phyloP scores from a whole-genome alignment of 371 early-diverging fungal genomes.

The Parasitella parasitica region DNA sequence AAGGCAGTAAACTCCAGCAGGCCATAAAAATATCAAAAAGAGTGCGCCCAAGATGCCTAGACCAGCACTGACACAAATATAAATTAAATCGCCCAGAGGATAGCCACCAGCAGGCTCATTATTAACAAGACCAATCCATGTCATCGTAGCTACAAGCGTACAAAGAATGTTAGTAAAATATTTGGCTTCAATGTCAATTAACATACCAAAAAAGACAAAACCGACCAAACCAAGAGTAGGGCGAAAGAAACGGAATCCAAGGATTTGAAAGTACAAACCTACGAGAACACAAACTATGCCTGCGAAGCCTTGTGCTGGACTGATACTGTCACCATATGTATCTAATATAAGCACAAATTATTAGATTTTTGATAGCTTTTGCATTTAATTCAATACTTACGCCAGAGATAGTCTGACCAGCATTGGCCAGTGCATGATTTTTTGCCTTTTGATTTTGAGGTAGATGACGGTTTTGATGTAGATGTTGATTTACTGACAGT shows the following conservation, averaged over 20 bases:
- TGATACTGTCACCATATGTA: constrained; percentile 45
- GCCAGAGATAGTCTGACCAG: constrained; percentile 47
- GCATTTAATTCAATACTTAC: constrained; percentile 14
- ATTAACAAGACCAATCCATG: constrained; percentile 51
- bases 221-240: constrained; percentile 46
- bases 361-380: too few species aligned
- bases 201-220: constrained; percentile 50
- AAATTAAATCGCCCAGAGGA: constrained; percentile 38
- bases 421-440: constrained; percentile 30
- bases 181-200: not conserved
- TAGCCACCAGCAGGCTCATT: constrained; percentile 46
- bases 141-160: constrained; percentile 39
- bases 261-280: constrained; percentile 41
- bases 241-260: constrained; percentile 45
- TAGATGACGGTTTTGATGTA: constrained; percentile 7
- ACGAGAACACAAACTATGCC: constrained; percentile 39
- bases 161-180: not conserved
- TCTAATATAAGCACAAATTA: constrained; percentile 15
- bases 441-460: not conserved
- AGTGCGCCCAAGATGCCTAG: constrained; percentile 40
- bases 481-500: not conserved
- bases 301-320: constrained; percentile 41
- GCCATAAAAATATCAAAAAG: constrained; percentile 33
- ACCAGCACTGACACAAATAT: constrained; percentile 47
- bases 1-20: constrained; percentile 13